Percentiles rank a stretch among this genome's conserved stretches.
These are phyloP conservation scores for Ammopiptanthus mongolicus DNA, from an alignment of 306 rosid genomes.

Conservation along the genomic window DNA sequence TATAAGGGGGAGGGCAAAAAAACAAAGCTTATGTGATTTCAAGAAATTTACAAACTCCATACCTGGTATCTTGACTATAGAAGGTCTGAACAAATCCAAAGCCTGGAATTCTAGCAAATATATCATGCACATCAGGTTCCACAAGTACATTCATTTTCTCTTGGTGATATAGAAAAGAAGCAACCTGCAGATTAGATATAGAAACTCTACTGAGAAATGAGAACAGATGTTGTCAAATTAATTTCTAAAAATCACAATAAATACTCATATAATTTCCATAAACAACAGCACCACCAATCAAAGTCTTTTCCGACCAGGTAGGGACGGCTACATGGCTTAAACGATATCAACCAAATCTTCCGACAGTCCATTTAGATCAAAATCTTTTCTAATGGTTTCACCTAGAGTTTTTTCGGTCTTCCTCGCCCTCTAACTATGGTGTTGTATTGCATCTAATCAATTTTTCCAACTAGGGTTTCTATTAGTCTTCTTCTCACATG, in stretches of 20 bases:
- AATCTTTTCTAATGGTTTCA: neutral
- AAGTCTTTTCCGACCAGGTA: neutral
- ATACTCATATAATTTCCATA: neutral
- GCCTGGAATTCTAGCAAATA: conserved; percentile 93
- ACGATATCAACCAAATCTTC: too few relatives aligned
- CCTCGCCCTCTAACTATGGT: too few relatives aligned
- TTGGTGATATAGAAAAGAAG: conserved; percentile 67
- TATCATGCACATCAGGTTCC: conserved; percentile 94
- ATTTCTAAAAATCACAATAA: neutral
- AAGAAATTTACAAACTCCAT: conserved; percentile 17
- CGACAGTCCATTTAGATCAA: neutral
- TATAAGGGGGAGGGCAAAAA: neutral
- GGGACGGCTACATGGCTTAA: neutral
- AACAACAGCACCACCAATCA: neutral
- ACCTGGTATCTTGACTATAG: conserved; percentile 94
- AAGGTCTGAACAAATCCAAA: conserved; percentile 98
- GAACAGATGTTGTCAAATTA: neutral
- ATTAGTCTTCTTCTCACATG: too few relatives aligned
- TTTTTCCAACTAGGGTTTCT: too few relatives aligned
- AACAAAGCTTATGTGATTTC: neutral
- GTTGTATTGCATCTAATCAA: too few relatives aligned
- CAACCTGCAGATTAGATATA: conserved; percentile 50
- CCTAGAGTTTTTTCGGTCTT: too few relatives aligned
- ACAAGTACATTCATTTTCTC: conserved; percentile 91
- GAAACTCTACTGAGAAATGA: conserved; percentile 3